Base-by-base conservation (phyloP, 163 green algal species). In the Scenedesmus sp. region DNA sequence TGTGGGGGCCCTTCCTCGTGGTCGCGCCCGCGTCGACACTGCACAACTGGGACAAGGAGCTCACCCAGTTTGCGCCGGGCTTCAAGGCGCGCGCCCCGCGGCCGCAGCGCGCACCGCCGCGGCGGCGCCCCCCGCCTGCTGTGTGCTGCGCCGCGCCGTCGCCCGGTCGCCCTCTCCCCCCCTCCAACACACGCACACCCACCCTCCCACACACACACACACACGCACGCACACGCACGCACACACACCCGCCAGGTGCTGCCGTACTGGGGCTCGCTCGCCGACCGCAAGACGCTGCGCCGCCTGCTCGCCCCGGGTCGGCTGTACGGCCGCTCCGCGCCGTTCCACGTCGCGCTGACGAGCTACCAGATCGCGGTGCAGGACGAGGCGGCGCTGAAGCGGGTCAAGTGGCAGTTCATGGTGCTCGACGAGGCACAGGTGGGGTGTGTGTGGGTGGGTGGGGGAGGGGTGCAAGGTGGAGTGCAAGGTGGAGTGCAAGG, bases 1-100 rank as follows among this genome's bases (percentile, higher is more conserved):
- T 98, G 42, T 58, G 86, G 22, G 95, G 94, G 5, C 93, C 93
- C 26, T 97, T 94, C 86, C 72, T 99, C n/a, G 84, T 99, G 26
- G 72, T 99, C 6, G 94, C 86, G 3, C 96, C 96, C 20, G 88
- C 99, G 26, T 98, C 93, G 33, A 99, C 95, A 4, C 85, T 99
- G 42, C 79, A 91, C 77, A 99, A 99, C 89, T 99, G 96, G 96
- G 84, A 97, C 48, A 75, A 80, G 13, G 96, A 99, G 87, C 63
- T 82, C 70, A 36, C 93, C 77, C 88, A 90, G 47, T 99, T 82
- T 42, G n/a, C 39, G 33, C 75, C 75, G 24, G 53, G 42, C 5
- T 82, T 82, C 75, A 82, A 82, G 75, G 75, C 76, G 50, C 20
- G 51, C n/a, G n/a, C n/a, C n/a, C n/a, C n/a, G n/a, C n/a, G n/a